Percentiles rank a stretch among this genome's conserved stretches.
phyloP scores from a whole-genome alignment of 495 filamentous ascomycete genomes.

The Tirmania nivea region DNA sequence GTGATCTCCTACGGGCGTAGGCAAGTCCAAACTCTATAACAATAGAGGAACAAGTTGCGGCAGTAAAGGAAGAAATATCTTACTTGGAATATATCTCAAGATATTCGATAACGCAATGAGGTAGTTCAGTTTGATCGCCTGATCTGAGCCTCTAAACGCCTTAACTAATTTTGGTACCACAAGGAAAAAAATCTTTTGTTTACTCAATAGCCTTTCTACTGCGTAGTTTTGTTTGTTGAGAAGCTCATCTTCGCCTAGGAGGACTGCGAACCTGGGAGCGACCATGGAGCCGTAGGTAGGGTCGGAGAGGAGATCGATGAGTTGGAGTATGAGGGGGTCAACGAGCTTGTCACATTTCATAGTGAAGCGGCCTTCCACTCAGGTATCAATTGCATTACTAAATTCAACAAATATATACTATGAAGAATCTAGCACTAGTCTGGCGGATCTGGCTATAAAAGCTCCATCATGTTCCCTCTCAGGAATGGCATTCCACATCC shows the following conservation, averaged over 20 bases:
- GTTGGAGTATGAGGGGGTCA: slow-evolving; percentile 27
- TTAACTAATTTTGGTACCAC: slow-evolving; percentile 36
- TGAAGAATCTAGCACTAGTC: too few species aligned
- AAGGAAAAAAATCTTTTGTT: slow-evolving; percentile 43
- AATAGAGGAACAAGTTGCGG: slow-evolving; percentile 41
- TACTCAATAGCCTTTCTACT: slow-evolving; percentile 38
- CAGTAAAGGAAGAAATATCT: slow-evolving; percentile 38
- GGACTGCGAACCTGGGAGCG: slow-evolving; percentile 36
- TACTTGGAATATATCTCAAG: slow-evolving; percentile 36
- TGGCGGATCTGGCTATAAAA: too few species aligned
- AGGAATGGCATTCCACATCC: too few species aligned
- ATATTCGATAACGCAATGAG: slow-evolving; percentile 45
- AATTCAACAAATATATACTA: too few species aligned
- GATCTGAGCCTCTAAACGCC: slow-evolving; percentile 31
- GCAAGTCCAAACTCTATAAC: slow-evolving; percentile 45
- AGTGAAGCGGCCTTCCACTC: too few species aligned
- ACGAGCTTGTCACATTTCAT: slow-evolving; percentile 18
- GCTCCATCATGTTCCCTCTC: too few species aligned
- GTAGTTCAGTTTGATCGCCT: slow-evolving; percentile 33
- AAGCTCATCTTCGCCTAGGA: slow-evolving; percentile 43
- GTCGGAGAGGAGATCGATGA: slow-evolving; percentile 36
- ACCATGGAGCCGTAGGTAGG: slow-evolving; percentile 25
- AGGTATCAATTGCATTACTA: too few species aligned
- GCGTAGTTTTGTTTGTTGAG: slow-evolving; percentile 42
- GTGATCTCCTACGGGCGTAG: slow-evolving; percentile 12